A percentile compares a stretch with the other conserved stretches of the same genome.
Evolutionary conservation across 1,139 yeast species (phyloP).

Genomic region (Candida glucosophila): DNA sequence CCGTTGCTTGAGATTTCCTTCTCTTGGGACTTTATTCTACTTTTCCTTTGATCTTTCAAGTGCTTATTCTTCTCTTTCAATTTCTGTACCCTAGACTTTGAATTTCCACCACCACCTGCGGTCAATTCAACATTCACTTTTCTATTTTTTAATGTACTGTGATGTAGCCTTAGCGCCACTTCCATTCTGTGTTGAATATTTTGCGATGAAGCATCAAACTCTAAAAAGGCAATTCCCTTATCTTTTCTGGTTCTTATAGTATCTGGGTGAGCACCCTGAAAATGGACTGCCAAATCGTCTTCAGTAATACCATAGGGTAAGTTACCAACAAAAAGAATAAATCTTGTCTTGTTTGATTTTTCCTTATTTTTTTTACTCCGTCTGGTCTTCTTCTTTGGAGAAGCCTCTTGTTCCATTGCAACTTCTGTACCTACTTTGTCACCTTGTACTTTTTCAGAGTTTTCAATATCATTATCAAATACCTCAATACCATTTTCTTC

Average conservation of each 20-base stretch:
- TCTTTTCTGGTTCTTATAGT: constrained; percentile 69
- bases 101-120: constrained; percentile 97
- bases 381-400: constrained; percentile 65
- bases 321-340: constrained; percentile 86
- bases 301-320: constrained; percentile 66
- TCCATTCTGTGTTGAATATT: constrained; percentile 78
- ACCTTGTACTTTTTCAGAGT: constrained; percentile 9
- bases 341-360: constrained; percentile 47
- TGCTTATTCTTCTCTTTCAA: constrained; percentile 73
- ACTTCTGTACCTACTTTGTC: constrained; percentile 8
- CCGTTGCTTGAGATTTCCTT: too few relatives aligned
- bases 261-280: constrained; percentile 66
- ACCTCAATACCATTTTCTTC: too few relatives aligned
- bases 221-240: constrained; percentile 89
- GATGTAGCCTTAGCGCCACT: constrained; percentile 75
- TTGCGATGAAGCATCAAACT: constrained; percentile 54
- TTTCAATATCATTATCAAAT: constrained; percentile 10
- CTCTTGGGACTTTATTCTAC: constrained; percentile 20
- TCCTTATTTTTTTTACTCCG: constrained; percentile 67
- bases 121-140: constrained; percentile 92
- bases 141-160: constrained; percentile 55
- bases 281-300: constrained; percentile 62
- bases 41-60: constrained; percentile 54
- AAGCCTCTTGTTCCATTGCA: constrained; percentile 20
- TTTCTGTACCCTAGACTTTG: constrained; percentile 59